Evolutionary conservation across 208 protist genomes (phyloP).

Genomic region (Novymonas esmeraldas): DNA sequence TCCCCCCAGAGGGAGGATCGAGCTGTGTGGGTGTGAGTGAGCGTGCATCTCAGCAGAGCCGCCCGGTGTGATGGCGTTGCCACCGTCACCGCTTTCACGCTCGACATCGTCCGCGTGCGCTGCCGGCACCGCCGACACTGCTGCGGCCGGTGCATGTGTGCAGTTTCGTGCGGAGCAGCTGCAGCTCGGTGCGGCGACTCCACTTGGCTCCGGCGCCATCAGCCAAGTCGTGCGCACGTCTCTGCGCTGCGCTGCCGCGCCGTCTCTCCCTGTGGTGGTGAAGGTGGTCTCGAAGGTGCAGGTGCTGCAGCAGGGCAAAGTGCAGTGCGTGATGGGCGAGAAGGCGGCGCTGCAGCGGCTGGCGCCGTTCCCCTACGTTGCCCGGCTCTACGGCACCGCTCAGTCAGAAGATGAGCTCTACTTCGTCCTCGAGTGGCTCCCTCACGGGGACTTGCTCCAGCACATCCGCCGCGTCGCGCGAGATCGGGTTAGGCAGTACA

Average conservation of each 20-base stretch:
- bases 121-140: too few relatives aligned
- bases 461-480: slow-evolving; percentile 63
- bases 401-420: slow-evolving; percentile 92
- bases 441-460: slow-evolving; percentile 93
- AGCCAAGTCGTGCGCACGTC: slow-evolving; percentile 71
- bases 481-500: slow-evolving; percentile 42
- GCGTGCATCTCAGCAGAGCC: too few relatives aligned
- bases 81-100: too few relatives aligned
- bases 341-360: slow-evolving; percentile 74
- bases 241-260: slow-evolving; percentile 27
- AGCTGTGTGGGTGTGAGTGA: too few relatives aligned
- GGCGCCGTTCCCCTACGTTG: slow-evolving; percentile 77
- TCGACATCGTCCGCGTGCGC: too few relatives aligned
- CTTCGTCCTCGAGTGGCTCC: slow-evolving; percentile 93
- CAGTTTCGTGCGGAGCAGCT: slow-evolving; percentile 72
- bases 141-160: slow-evolving; percentile 15
- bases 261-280: slow-evolving; percentile 63
- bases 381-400: slow-evolving; percentile 82
- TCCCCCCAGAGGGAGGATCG: too few relatives aligned
- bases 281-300: slow-evolving; percentile 92
- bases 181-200: slow-evolving; percentile 47
- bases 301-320: slow-evolving; percentile 86
- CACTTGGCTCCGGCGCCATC: slow-evolving; percentile 85
- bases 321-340: slow-evolving; percentile 81
- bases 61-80: too few relatives aligned